Percentiles rank a stretch among this genome's conserved stretches.
Evolutionary conservation across 192 early-diverging fungal species (phyloP).

Genomic region (Umbelopsis ramanniana): DNA sequence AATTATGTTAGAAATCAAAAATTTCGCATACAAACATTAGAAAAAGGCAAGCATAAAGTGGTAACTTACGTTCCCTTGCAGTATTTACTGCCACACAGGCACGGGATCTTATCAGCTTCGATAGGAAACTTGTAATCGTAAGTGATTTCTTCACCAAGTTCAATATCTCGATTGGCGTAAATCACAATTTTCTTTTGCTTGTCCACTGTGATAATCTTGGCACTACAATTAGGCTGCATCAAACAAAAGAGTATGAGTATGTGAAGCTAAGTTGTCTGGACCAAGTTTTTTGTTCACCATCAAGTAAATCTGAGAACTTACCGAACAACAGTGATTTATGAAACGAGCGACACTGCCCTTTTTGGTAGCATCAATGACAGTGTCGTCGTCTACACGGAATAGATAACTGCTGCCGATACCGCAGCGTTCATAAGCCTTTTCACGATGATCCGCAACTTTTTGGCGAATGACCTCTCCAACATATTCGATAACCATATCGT

Average conservation of each 20-base stretch:
- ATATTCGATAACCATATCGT: conserved; percentile 99
- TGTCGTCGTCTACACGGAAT: conserved; percentile 95
- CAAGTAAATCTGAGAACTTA: conserved; percentile 44
- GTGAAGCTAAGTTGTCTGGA: neutral
- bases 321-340: conserved; percentile 97
- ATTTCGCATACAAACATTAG: too few species aligned
- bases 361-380: conserved; percentile 97
- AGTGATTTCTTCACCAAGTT: conserved; percentile 96
- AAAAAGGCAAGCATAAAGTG: too few species aligned
- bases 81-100: conserved; percentile 85
- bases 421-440: conserved; percentile 90
- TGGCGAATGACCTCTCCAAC: conserved; percentile 96
- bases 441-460: conserved; percentile 93
- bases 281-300: neutral
- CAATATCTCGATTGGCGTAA: conserved; percentile 94
- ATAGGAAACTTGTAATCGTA: conserved; percentile 98
- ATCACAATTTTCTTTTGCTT: conserved; percentile 97
- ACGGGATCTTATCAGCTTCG: conserved; percentile 97
- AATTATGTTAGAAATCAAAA: too few species aligned
- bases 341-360: conserved; percentile 97
- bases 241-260: conserved; percentile 3
- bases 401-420: conserved; percentile 96
- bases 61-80: conserved; percentile 81
- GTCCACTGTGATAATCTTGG: conserved; percentile 91
- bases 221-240: conserved; percentile 93